Evolutionary conservation across 306 rosid genomes (phyloP).

Genomic region (Fragaria iinumae): DNA sequence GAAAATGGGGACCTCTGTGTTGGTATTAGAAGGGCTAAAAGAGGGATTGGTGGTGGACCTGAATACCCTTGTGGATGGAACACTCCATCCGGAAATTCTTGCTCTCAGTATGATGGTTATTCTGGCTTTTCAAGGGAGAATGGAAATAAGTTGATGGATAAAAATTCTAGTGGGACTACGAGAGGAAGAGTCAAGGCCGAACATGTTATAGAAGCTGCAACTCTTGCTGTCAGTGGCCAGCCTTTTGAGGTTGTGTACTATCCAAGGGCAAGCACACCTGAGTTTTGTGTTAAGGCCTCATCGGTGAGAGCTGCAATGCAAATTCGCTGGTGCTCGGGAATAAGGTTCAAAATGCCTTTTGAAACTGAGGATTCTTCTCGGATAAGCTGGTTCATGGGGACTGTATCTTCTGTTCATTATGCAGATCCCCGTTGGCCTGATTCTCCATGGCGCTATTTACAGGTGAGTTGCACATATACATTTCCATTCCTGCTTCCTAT

Average conservation of each 20-base stretch:
- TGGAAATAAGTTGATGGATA: constrained; percentile 27
- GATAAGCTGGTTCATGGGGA: constrained; percentile 99
- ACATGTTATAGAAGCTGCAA: constrained; percentile 70
- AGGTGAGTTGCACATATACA: constrained; percentile 41
- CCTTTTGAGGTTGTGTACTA: constrained; percentile 82
- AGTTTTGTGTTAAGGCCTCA: constrained; percentile 76
- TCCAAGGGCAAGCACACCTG: constrained; percentile 84
- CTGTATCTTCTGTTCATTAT: constrained; percentile 67
- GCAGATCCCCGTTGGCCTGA: constrained; percentile 82
- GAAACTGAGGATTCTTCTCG: constrained; percentile 96
- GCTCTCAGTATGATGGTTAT: constrained; percentile 45
- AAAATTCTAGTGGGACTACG: constrained; percentile 34
- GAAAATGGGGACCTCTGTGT: constrained; percentile 91
- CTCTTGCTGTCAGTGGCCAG: constrained; percentile 66
- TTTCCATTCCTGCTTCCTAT: constrained; percentile 1
- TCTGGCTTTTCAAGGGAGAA: constrained; percentile 37
- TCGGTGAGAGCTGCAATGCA: constrained; percentile 75
- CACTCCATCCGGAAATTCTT: constrained; percentile 18
- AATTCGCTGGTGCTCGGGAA: constrained; percentile 77
- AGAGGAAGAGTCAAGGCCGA: constrained; percentile 48
- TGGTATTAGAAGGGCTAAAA: constrained; percentile 95
- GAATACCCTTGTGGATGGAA: constrained; percentile 68
- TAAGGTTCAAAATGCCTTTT: constrained; percentile 97
- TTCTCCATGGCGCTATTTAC: constrained; percentile 95
- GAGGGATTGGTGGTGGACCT: constrained; percentile 70